Evolutionary conservation across 805 yeast species (phyloP).

Genomic region (Schizosaccharomyces osmophilus): DNA sequence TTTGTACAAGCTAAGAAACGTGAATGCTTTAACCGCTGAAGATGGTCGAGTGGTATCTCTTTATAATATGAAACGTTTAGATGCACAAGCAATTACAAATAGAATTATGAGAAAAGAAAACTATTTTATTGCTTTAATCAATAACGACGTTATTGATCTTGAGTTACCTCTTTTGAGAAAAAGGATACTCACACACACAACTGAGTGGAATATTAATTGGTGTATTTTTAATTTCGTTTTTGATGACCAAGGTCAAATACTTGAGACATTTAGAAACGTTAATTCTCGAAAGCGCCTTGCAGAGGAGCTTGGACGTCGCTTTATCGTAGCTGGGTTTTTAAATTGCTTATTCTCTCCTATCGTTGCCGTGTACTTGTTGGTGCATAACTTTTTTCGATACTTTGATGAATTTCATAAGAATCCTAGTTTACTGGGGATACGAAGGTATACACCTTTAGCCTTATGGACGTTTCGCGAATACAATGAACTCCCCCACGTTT

Average conservation of each 20-base stretch:
- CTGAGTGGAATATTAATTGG: slow-evolving; percentile 83
- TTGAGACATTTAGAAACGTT: slow-evolving; percentile 45
- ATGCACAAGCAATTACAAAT: slow-evolving; percentile 86
- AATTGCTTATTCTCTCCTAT: slow-evolving; percentile 70
- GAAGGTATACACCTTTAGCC: slow-evolving; percentile 84
- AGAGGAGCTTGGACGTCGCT: slow-evolving; percentile 37
- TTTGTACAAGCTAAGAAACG: slow-evolving; percentile 49
- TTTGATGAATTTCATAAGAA: slow-evolving; percentile 79
- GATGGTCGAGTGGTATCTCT: slow-evolving; percentile 1
- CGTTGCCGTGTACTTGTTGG: slow-evolving; percentile 54
- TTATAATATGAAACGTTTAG: slow-evolving; percentile 25
- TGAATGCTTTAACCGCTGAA: slow-evolving; percentile 41
- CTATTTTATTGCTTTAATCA: slow-evolving; percentile 71
- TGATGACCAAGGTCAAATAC: slow-evolving; percentile 59
- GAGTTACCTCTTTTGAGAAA: slow-evolving; percentile 15
- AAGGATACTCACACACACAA: slow-evolving; percentile 44
- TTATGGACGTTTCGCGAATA: slow-evolving; percentile 88
- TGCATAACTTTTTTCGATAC: slow-evolving; percentile 68
- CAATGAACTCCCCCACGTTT: slow-evolving; percentile 77
- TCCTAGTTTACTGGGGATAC: slow-evolving; percentile 55
- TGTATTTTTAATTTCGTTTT: slow-evolving; percentile 74
- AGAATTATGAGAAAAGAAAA: slow-evolving; percentile 89
- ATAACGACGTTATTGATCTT: slow-evolving; percentile 47
- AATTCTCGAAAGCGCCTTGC: slow-evolving; percentile 41
- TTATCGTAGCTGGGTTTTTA: slow-evolving; percentile 66